Percentiles rank a stretch among this genome's conserved stretches.
Conservation (phyloP, 2,329 filamentous ascomycete genomes). For the Talaromyces sp. region DNA sequence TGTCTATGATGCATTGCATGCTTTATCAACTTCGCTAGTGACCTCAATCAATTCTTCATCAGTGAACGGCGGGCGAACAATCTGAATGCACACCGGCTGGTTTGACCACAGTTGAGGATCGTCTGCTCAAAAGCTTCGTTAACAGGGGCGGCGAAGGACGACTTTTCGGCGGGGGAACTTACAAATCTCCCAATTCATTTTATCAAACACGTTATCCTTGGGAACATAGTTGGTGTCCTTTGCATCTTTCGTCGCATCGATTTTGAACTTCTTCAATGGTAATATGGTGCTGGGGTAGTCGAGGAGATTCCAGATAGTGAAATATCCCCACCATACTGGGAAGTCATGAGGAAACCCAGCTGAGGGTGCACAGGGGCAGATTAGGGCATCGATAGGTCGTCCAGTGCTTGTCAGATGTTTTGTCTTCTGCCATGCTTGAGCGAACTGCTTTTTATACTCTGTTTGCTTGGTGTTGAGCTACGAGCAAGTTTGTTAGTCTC, state of each 20-base stretch:
- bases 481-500: background rate
- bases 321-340: background rate
- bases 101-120: background rate
- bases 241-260: background rate
- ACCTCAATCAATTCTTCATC: background rate
- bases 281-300: constrained; percentile 1
- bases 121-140: background rate
- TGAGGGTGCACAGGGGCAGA: background rate
- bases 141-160: no score
- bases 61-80: background rate
- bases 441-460: background rate
- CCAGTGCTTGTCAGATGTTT: background rate
- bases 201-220: background rate
- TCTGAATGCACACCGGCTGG: background rate
- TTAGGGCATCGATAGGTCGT: background rate
- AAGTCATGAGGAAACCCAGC: constrained; percentile 2
- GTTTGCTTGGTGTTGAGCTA: background rate
- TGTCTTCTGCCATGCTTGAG: background rate
- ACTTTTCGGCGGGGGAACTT: background rate
- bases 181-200: background rate
- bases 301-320: background rate
- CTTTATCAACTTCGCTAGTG: background rate
- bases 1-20: no score
- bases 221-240: background rate
- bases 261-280: background rate